These are phyloP conservation scores for Acanthamoeba healyi DNA, from an alignment of 208 protist species.

Conservation along the genomic window DNA sequence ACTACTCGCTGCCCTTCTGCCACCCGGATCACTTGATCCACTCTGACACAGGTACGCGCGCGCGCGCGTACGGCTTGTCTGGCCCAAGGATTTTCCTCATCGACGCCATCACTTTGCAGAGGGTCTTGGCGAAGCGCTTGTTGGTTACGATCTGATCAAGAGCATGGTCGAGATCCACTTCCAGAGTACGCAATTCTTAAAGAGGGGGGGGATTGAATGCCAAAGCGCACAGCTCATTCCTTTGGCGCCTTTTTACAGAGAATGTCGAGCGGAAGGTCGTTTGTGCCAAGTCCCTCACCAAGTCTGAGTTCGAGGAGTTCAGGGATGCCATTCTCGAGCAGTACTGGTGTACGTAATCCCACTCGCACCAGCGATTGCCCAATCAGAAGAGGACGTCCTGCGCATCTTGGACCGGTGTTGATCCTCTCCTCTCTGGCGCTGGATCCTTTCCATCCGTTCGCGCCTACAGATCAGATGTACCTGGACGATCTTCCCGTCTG, in stretches of 20 bases:
- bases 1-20: conserved; percentile 93
- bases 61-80: too few species aligned
- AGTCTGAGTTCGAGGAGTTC: conserved; percentile 77
- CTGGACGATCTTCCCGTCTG: conserved; percentile 92
- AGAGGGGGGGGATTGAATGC: not conserved
- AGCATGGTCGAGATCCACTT: conserved; percentile 74
- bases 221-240: not conserved
- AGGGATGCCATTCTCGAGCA: conserved; percentile 88
- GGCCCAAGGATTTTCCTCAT: too few species aligned
- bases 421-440: not conserved
- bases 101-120: too few species aligned
- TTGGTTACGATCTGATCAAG: conserved; percentile 79
- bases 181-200: conserved; percentile 8
- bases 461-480: conserved; percentile 80
- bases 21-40: conserved; percentile 76
- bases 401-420: not conserved
- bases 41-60: conserved; percentile 80
- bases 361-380: not conserved
- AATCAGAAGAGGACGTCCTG: too few species aligned
- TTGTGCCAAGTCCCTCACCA: conserved; percentile 73
- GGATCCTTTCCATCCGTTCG: not conserved
- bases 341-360: conserved; percentile 88
- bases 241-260: not conserved
- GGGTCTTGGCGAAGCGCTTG: conserved; percentile 77
- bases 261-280: not conserved